Conservation (phyloP, 176 grass and related monocot species). For the Phoenix roebelenii region DNA sequence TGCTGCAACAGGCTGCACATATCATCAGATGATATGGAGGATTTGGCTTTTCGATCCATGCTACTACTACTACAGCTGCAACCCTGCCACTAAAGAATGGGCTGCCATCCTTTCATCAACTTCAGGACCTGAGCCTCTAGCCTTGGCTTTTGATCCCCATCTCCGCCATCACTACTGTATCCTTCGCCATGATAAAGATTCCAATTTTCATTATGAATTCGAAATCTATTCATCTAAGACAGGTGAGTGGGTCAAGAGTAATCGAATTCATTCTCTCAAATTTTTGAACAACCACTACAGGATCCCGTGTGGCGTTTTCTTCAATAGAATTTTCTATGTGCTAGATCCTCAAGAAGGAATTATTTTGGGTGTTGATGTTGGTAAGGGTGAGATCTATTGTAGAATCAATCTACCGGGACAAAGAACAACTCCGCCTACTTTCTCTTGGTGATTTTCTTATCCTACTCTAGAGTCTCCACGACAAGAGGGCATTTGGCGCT, state of each 20-base stretch:
- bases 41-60: no score
- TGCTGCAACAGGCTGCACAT: conserved; percentile 4
- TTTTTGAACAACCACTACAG: background rate
- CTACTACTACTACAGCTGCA: conserved; percentile 5
- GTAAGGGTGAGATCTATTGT: background rate
- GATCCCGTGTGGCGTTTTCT: background rate
- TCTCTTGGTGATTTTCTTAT: no score
- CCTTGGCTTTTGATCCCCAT: conserved; percentile 1
- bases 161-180: background rate
- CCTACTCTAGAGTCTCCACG: no score
- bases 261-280: no score
- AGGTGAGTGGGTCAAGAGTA: background rate
- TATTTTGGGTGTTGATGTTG: background rate
- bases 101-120: background rate
- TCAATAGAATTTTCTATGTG: conserved; percentile 15
- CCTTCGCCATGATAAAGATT: background rate
- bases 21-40: no score
- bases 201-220: background rate
- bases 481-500: conserved; percentile 7
- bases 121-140: background rate
- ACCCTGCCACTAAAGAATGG: conserved; percentile 4
- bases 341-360: conserved; percentile 7
- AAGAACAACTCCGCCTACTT: background rate
- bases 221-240: conserved; percentile 12
- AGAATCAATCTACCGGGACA: background rate